These are phyloP conservation scores for Porpolomopsis calyptriformis DNA, from an alignment of 768 basidiomycete species.

Conservation along the genomic window DNA sequence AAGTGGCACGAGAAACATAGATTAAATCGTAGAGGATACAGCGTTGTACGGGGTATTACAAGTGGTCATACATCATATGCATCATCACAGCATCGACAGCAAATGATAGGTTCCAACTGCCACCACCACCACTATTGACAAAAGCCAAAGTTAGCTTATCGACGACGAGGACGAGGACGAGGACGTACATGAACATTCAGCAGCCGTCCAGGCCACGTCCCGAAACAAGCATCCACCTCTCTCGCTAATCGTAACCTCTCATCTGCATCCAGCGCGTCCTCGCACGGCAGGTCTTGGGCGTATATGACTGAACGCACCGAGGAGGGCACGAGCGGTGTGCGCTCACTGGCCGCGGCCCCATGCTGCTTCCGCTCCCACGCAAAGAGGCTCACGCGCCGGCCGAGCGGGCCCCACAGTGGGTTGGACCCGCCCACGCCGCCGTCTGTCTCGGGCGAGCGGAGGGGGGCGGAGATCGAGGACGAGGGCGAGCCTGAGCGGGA, in stretches of 20 bases:
- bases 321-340: neutral
- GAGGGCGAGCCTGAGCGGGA: conserved; percentile 56
- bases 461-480: conserved; percentile 73
- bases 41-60: too few relatives aligned
- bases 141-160: neutral
- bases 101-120: conserved; percentile 53
- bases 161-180: conserved; percentile 1
- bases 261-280: conserved; percentile 18
- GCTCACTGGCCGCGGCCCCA: neutral
- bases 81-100: conserved; percentile 53
- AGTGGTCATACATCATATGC: conserved; percentile 39
- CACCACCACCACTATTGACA: conserved; percentile 73
- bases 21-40: neutral
- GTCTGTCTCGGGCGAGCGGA: conserved; percentile 49
- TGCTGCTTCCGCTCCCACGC: conserved; percentile 14
- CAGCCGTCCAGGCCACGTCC: conserved; percentile 56
- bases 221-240: conserved; percentile 49
- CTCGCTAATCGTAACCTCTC: conserved; percentile 29
- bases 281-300: conserved; percentile 5
- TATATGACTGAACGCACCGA: conserved; percentile 1
- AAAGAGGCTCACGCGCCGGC: conserved; percentile 39
- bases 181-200: conserved; percentile 56
- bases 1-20: neutral
- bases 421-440: conserved; percentile 29
- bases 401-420: conserved; percentile 53